These are phyloP conservation scores for Podila epigama DNA, from an alignment of 192 early-diverging fungal genomes.

Conservation along the genomic window DNA sequence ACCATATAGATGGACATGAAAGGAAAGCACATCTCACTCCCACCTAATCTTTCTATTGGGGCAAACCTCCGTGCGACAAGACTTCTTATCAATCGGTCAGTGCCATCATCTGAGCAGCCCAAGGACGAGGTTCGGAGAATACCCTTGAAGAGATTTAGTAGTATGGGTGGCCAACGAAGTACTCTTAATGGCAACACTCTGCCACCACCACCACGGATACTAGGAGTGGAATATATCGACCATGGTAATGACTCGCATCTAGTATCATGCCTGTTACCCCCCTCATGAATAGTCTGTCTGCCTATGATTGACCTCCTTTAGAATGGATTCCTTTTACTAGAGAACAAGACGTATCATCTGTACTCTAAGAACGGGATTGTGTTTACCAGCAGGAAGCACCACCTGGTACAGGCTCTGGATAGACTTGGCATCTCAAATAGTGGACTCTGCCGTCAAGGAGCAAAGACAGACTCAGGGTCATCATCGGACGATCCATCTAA, in stretches of 20 bases:
- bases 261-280: not conserved
- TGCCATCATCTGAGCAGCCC: not conserved
- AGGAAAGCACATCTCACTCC: not conserved
- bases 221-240: conserved; percentile 19
- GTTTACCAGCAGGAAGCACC: conserved; percentile 21
- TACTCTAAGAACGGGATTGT: conserved; percentile 13
- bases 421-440: not conserved
- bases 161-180: not conserved
- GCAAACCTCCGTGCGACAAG: conserved; percentile 15
- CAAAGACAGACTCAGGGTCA: not conserved
- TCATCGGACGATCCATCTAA: conserved; percentile 4
- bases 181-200: conserved; percentile 21
- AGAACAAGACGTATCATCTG: not conserved
- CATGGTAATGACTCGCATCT: not conserved
- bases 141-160: conserved; percentile 7
- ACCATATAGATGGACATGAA: not conserved
- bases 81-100: conserved; percentile 27
- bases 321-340: not conserved
- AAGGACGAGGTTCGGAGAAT: not conserved
- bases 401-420: conserved; percentile 12
- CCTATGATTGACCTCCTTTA: not conserved
- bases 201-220: conserved; percentile 5
- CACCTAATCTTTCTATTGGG: conserved; percentile 21
- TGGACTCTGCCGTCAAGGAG: conserved; percentile 14
- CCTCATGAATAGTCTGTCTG: not conserved